These are phyloP conservation scores for Nakaseomyces kungkrabaensis DNA, from an alignment of 1,139 yeast species.

Conservation along the genomic window DNA sequence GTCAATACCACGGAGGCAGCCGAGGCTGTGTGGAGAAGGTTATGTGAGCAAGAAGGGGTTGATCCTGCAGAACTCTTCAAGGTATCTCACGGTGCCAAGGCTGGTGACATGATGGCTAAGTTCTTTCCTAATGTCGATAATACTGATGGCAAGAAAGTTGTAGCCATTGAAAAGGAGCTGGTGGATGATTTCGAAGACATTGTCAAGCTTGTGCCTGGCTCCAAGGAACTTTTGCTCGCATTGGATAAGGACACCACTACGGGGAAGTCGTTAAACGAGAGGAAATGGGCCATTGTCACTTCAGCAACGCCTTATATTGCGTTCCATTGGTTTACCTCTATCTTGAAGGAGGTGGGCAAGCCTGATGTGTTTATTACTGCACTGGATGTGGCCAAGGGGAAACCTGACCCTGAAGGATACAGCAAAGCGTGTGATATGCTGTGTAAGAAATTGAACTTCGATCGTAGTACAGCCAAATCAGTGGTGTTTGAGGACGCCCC, in stretches of 20 bases:
- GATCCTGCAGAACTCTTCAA: conserved; percentile 57
- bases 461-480: conserved; percentile 32
- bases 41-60: conserved; percentile 52
- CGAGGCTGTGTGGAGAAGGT: conserved; percentile 60
- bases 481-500: conserved; percentile 83
- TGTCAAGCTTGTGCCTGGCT: conserved; percentile 42
- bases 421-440: conserved; percentile 35
- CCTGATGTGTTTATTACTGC: conserved; percentile 69
- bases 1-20: conserved; percentile 67
- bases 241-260: conserved; percentile 30
- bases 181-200: conserved; percentile 54
- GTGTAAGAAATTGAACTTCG: conserved; percentile 40
- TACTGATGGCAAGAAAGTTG: conserved; percentile 42
- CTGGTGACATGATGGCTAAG: conserved; percentile 53
- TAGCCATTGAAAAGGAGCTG: conserved; percentile 51
- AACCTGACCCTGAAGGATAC: conserved; percentile 74
- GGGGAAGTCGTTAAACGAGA: conserved; percentile 32
- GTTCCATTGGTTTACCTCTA: conserved; percentile 37
- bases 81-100: conserved; percentile 66
- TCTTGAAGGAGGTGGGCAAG: conserved; percentile 41
- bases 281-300: conserved; percentile 68
- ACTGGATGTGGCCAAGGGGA: conserved; percentile 58
- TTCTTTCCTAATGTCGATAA: conserved; percentile 60
- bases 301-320: conserved; percentile 68
- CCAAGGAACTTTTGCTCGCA: conserved; percentile 47